These are phyloP conservation scores for Plectosphaerella sp. DNA, from an alignment of 2,329 filamentous ascomycete genomes.

Conservation along the genomic window DNA sequence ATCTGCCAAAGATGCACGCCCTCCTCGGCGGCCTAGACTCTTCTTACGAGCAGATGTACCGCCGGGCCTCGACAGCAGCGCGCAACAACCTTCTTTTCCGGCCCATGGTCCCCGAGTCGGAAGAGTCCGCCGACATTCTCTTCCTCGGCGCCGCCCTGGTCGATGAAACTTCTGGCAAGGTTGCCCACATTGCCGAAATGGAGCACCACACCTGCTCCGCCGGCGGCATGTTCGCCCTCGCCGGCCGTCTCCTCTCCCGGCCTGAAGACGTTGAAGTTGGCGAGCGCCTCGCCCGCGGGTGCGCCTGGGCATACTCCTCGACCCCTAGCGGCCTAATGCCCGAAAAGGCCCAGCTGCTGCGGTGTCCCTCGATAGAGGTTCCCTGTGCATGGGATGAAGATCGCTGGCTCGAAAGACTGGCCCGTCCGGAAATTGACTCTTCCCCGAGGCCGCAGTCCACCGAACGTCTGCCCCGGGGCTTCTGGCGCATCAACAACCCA, in stretches of 20 bases:
- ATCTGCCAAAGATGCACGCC: slow-evolving; percentile 35
- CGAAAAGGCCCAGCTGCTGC: slow-evolving; percentile 38
- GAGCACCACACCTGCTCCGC: slow-evolving; percentile 35
- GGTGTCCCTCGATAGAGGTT: slow-evolving; percentile 23
- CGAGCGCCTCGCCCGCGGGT: slow-evolving; percentile 42
- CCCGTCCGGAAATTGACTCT: background rate
- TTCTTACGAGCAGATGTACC: slow-evolving; percentile 54
- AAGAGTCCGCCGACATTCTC: slow-evolving; percentile 47
- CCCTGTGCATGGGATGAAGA: background rate
- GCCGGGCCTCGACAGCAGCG: slow-evolving; percentile 47
- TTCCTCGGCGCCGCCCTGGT: slow-evolving; percentile 38
- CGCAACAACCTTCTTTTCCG: slow-evolving; percentile 57
- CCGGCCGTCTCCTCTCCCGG: slow-evolving; percentile 35
- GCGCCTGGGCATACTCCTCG: slow-evolving; percentile 43
- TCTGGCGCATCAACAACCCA: slow-evolving; percentile 35
- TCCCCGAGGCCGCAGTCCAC: background rate
- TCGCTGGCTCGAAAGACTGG: background rate
- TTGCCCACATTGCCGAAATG: slow-evolving; percentile 19
- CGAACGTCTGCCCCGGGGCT: background rate
- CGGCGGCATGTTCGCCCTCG: slow-evolving; percentile 46
- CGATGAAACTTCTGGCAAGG: slow-evolving; percentile 19
- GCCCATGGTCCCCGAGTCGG: slow-evolving; percentile 49
- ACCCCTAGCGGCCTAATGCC: slow-evolving; percentile 49
- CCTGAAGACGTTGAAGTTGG: slow-evolving; percentile 37
- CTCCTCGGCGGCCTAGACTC: slow-evolving; percentile 52